Evolutionary conservation across 1,284 basidiomycete species (phyloP), one percentile per base, ranked within the genome.

Genomic region (Pulveroboletus sp.): DNA sequence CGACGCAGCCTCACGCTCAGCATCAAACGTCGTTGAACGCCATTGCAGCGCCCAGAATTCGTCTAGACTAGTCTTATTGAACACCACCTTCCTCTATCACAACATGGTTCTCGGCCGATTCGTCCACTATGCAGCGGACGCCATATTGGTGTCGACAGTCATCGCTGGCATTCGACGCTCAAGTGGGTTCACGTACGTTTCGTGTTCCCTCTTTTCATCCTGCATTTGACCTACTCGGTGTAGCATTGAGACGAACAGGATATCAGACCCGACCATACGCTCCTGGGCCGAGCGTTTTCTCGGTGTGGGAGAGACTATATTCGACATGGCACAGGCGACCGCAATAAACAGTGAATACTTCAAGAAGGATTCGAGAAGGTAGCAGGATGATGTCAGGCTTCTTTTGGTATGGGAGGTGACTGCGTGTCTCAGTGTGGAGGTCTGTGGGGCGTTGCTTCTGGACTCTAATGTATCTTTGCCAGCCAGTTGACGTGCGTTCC

Each of bases 81-180:
- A 29, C 35, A 43, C 40, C 26, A 35, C 24, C 35, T 22, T 44
- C 28, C 31, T 60, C n/a, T 33, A 43, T 44, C 35, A 43, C 53
- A 56, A 50, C 62, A 92, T 91, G 89, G 85, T 81, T 49, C 76
- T 97, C 42, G 95, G 94, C 65, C 84, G 87, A 73, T 75, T 98
- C 25, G 72, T 89, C 40, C 96, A 98, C 75, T 94, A 92, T 68
- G 83, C 88, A 42, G 75, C 91, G 52, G 96, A 98, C 71, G 92
- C 90, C 25, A 82, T 94, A 53, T 80, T 98, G 43, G 63, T 98
- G 52, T 95, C 94, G 18, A 93, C 96, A 12, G 82, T 98, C 12
- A 76, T 96, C 24, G 96, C 96, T 35, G 96, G 96, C 35, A 87
- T 99, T 64, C 91, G 90, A 75, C 87, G 92, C 62, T 89, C 94